These are phyloP conservation scores for Ustilago hordei DNA, from an alignment of 1,284 basidiomycete genomes.

Conservation along the genomic window DNA sequence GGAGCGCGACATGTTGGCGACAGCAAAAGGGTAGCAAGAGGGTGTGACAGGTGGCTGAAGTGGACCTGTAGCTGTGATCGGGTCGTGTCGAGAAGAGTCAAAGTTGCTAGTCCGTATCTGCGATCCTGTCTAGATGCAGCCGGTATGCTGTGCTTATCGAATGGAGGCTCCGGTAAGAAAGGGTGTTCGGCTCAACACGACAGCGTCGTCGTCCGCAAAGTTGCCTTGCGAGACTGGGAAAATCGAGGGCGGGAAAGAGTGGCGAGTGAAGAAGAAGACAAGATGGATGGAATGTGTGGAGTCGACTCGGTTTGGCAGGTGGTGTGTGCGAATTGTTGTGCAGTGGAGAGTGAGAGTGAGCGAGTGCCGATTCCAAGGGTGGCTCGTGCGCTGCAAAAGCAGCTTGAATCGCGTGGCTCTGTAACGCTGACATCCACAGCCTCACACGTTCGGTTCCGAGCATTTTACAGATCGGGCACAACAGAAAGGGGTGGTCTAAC, in stretches of 20 bases:
- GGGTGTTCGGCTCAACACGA: background rate
- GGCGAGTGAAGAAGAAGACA: background rate
- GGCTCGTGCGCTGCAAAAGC: conserved; percentile 12
- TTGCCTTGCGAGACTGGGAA: background rate
- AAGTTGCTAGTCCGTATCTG: background rate
- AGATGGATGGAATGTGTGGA: conserved; percentile 17
- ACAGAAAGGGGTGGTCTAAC: background rate
- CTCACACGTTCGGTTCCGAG: background rate
- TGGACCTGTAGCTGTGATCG: background rate
- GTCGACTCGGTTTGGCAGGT: conserved; percentile 1
- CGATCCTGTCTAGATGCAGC: background rate
- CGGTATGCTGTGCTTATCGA: background rate
- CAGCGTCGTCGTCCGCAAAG: background rate
- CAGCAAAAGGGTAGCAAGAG: background rate
- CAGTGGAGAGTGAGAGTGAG: conserved; percentile 7
- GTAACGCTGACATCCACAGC: background rate
- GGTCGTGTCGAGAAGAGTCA: background rate
- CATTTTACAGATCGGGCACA: background rate
- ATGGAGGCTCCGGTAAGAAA: background rate
- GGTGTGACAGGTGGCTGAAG: background rate
- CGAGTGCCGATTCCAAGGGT: conserved; percentile 4
- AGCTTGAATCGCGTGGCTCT: conserved; percentile 6
- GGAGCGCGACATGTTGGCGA: conserved; percentile 62
- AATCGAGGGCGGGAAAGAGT: background rate
- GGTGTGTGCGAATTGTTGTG: conserved; percentile 15